These are phyloP conservation scores for Cordyceps tenuipes DNA, from an alignment of 2,329 filamentous ascomycete species.

Conservation along the genomic window DNA sequence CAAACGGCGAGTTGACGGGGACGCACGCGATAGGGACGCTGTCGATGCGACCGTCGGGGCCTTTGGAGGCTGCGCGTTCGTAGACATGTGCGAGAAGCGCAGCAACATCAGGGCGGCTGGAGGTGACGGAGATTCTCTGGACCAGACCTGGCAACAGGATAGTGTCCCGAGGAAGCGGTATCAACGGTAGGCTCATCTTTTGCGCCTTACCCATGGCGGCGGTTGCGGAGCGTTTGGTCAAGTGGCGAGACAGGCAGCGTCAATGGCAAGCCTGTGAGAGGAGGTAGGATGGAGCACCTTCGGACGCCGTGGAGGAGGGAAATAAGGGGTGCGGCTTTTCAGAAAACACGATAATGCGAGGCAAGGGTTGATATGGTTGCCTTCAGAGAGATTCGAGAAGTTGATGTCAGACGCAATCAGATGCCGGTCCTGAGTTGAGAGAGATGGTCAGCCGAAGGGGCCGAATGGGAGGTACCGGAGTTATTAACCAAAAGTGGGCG, in stretches of 20 bases:
- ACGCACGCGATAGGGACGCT: constrained; percentile 78
- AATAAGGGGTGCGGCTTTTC: too few relatives aligned
- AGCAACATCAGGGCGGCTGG: constrained; percentile 74
- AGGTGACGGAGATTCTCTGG: constrained; percentile 73
- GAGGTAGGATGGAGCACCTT: neutral
- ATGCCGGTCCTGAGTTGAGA: neutral
- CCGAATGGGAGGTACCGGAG: neutral
- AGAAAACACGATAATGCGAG: neutral
- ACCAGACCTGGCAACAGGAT: constrained; percentile 82
- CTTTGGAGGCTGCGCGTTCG: constrained; percentile 61
- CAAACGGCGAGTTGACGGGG: constrained; percentile 67
- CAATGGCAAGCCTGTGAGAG: neutral
- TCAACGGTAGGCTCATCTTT: constrained; percentile 57
- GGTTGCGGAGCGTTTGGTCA: constrained; percentile 1
- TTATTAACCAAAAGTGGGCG: neutral
- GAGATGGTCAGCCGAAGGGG: neutral
- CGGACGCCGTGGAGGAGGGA: neutral
- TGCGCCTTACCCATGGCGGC: constrained; percentile 32
- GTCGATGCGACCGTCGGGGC: constrained; percentile 54
- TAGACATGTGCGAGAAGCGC: constrained; percentile 81
- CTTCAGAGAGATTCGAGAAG: neutral
- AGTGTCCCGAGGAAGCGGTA: constrained; percentile 71
- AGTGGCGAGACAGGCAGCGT: neutral
- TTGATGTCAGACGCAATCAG: constrained; percentile 9
- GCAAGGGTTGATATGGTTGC: neutral